These are phyloP conservation scores for Thelonectria rubi DNA, from an alignment of 2,329 filamentous ascomycete species.

Conservation along the genomic window DNA sequence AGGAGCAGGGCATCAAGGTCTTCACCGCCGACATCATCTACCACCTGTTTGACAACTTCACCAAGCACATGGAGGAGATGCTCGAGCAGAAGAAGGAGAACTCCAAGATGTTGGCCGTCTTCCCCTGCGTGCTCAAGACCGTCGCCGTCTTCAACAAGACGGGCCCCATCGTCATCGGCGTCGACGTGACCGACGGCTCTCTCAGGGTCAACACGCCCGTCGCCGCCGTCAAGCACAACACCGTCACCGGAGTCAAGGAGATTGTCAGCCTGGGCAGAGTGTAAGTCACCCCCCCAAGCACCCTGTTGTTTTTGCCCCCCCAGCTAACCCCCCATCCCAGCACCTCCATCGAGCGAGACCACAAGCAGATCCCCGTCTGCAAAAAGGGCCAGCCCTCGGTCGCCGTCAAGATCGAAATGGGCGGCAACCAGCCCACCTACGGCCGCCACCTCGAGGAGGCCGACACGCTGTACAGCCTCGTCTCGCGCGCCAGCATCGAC, in stretches of 20 bases:
- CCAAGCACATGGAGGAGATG: constrained; percentile 88
- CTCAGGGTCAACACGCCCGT: constrained; percentile 90
- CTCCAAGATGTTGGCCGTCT: constrained; percentile 93
- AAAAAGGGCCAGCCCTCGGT: constrained; percentile 98
- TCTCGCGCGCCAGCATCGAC: constrained; percentile 90
- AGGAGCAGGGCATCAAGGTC: constrained; percentile 94
- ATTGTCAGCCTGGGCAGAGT: constrained; percentile 89
- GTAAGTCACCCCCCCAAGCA: constrained; percentile 70
- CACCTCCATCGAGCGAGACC: constrained; percentile 95
- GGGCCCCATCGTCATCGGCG: constrained; percentile 90
- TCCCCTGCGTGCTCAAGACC: constrained; percentile 89
- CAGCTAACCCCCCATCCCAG: constrained; percentile 58
- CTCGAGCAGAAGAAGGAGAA: constrained; percentile 95
- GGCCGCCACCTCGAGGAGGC: constrained; percentile 94
- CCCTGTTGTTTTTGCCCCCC: background rate
- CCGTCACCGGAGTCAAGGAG: constrained; percentile 82
- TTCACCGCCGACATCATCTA: constrained; percentile 99
- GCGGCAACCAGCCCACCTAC: constrained; percentile 89
- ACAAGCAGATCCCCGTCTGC: constrained; percentile 91
- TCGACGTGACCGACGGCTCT: constrained; percentile 92
- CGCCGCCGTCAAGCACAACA: constrained; percentile 83
- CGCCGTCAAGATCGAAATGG: constrained; percentile 96
- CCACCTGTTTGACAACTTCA: constrained; percentile 97
- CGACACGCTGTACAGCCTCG: constrained; percentile 86
- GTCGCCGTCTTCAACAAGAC: constrained; percentile 99